These are phyloP conservation scores for Leccinum fallax DNA, from an alignment of 1,284 basidiomycete species.

Conservation along the genomic window DNA sequence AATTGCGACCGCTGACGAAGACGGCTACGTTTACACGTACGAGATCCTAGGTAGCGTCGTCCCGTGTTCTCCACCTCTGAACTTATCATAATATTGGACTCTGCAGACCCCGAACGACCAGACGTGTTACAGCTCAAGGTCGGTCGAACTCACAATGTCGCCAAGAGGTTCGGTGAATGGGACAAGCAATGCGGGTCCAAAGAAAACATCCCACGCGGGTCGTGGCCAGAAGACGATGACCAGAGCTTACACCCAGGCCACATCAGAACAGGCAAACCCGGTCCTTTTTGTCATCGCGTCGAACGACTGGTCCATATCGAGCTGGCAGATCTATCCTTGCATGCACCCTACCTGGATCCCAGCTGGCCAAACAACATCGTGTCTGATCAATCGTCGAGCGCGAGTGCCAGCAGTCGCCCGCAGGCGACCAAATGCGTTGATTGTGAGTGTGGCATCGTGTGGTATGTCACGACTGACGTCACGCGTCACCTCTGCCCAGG, in stretches of 20 bases:
- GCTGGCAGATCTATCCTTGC: slow-evolving; percentile 62
- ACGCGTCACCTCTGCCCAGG: slow-evolving; percentile 40
- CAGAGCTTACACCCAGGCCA: slow-evolving; percentile 46
- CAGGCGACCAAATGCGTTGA: slow-evolving; percentile 36
- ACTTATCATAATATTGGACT: neutral
- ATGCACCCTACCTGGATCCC: slow-evolving; percentile 59
- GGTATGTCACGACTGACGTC: slow-evolving; percentile 2
- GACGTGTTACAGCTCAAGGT: slow-evolving; percentile 50
- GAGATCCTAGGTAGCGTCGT: slow-evolving; percentile 62
- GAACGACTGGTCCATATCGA: slow-evolving; percentile 79
- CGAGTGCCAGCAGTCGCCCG: neutral
- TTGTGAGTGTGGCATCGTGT: slow-evolving; percentile 24
- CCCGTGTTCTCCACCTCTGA: neutral
- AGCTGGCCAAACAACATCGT: slow-evolving; percentile 41
- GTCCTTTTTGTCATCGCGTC: slow-evolving; percentile 46
- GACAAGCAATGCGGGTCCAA: slow-evolving; percentile 63
- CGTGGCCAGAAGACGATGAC: slow-evolving; percentile 44
- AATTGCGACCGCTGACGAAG: slow-evolving; percentile 56
- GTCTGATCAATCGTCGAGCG: slow-evolving; percentile 1
- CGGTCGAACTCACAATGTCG: slow-evolving; percentile 50
- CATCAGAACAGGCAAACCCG: slow-evolving; percentile 55
- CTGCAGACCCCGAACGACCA: slow-evolving; percentile 32
- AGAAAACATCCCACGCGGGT: slow-evolving; percentile 51
- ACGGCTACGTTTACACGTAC: slow-evolving; percentile 78
- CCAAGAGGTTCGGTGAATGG: slow-evolving; percentile 68